A percentile compares a stretch with the other conserved stretches of the same genome.
Conservation (phyloP, 805 yeast species). For the Tetrapisispora namnaoensis region DNA sequence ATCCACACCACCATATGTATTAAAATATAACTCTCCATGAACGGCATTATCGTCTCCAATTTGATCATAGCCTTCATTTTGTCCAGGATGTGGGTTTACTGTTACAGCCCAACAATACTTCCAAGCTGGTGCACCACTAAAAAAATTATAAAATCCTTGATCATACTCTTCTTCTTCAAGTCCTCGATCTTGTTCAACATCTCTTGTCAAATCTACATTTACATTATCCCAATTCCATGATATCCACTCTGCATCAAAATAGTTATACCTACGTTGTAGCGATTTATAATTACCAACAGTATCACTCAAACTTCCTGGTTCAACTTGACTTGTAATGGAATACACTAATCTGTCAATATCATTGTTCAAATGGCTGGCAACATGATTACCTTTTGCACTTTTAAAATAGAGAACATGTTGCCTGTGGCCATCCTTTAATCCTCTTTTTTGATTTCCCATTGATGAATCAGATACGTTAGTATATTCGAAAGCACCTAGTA, state of each 20-base stretch:
- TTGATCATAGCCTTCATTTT: neutral
- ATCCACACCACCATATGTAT: conserved; percentile 9
- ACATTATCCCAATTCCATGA: neutral
- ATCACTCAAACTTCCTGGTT: neutral
- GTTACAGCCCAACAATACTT: conserved; percentile 3
- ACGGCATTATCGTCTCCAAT: conserved; percentile 1
- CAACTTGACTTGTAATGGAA: neutral
- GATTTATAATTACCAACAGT: neutral
- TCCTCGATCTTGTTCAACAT: neutral
- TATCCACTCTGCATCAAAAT: neutral
- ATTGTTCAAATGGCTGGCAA: neutral
- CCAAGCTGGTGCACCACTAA: conserved; percentile 2
- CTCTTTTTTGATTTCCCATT: neutral
- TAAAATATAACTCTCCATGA: conserved; percentile 6
- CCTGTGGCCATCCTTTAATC: neutral
- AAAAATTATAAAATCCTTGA: neutral
- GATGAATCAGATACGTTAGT: neutral
- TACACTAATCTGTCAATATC: neutral
- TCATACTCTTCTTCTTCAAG: neutral
- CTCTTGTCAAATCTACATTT: conserved; percentile 2
- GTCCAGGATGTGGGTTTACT: neutral
- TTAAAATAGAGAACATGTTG: neutral
- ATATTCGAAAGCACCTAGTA: neutral
- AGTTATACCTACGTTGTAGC: neutral
- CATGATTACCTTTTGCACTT: neutral